Evolutionary conservation across 2,329 filamentous ascomycete species (phyloP).

Genomic region (Fusarium sublunatum): DNA sequence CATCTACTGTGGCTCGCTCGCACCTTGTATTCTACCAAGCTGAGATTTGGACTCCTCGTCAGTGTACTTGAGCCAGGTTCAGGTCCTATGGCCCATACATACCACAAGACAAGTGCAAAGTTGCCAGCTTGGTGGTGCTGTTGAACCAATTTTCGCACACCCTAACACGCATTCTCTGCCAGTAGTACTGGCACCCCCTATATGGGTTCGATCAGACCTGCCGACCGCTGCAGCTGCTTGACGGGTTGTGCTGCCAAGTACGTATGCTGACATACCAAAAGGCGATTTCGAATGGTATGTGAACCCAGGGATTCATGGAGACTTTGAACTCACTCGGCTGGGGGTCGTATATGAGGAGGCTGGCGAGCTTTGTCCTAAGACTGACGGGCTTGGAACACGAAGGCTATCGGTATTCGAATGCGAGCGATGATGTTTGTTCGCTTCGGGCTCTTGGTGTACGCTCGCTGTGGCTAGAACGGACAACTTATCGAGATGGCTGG

Average conservation of each 20-base stretch:
- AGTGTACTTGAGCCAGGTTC: neutral
- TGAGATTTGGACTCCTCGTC: neutral
- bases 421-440: slow-evolving; percentile 37
- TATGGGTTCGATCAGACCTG: neutral
- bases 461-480: slow-evolving; percentile 55
- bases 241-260: slow-evolving; percentile 22
- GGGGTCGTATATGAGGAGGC: slow-evolving; percentile 39
- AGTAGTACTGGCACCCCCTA: neutral
- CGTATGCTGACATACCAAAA: slow-evolving; percentile 6
- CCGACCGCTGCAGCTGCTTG: neutral
- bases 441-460: slow-evolving; percentile 45
- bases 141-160: neutral
- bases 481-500: slow-evolving; percentile 49
- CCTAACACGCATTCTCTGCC: slow-evolving; percentile 5
- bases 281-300: slow-evolving; percentile 35
- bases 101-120: slow-evolving; percentile 1
- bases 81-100: neutral
- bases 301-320: slow-evolving; percentile 40
- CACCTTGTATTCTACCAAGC: neutral
- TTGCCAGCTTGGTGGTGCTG: slow-evolving; percentile 2
- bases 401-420: slow-evolving; percentile 40
- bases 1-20: neutral
- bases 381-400: slow-evolving; percentile 40
- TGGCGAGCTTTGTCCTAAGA: slow-evolving; percentile 37
- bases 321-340: slow-evolving; percentile 40